phyloP scores from a whole-genome alignment of 805 yeast genomes.

The Yarrowia sp. region DNA sequence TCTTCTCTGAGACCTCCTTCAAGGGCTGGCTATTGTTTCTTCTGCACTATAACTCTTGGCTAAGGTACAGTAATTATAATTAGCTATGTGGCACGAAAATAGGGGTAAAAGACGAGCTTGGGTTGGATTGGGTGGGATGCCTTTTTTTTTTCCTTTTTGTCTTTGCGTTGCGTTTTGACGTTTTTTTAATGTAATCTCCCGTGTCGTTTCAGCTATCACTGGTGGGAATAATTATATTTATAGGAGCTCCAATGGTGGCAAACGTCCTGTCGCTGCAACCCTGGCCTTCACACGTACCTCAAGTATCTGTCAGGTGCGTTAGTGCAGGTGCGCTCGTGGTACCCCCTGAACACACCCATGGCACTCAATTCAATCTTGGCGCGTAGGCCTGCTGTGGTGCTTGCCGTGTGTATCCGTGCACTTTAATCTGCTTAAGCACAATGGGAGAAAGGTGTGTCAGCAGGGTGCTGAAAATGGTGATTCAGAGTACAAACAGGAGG shows the following conservation, averaged over 20 bases:
- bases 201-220: background rate
- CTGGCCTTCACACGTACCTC: background rate
- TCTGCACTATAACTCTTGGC: background rate
- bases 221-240: background rate
- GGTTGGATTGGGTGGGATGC: slow-evolving; percentile 16
- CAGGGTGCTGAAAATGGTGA: background rate
- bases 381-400: slow-evolving; percentile 2
- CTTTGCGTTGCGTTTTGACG: background rate
- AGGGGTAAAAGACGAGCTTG: slow-evolving; percentile 3
- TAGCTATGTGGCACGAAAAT: background rate
- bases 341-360: slow-evolving; percentile 12
- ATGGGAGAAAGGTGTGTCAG: background rate
- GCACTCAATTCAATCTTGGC: slow-evolving; percentile 6
- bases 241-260: background rate
- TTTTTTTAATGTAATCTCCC: background rate
- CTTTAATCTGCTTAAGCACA: slow-evolving; percentile 3
- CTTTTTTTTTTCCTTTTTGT: background rate
- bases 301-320: background rate
- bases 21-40: no score
- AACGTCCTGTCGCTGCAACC: background rate
- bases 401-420: slow-evolving; percentile 23
- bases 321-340: slow-evolving; percentile 1
- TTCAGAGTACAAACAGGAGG: background rate
- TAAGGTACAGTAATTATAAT: background rate
- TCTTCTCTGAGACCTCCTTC: background rate